A percentile compares a stretch with the other conserved stretches of the same genome.
phyloP scores from a whole-genome alignment of 169 alveolate species.

The Plasmodium vivax region DNA sequence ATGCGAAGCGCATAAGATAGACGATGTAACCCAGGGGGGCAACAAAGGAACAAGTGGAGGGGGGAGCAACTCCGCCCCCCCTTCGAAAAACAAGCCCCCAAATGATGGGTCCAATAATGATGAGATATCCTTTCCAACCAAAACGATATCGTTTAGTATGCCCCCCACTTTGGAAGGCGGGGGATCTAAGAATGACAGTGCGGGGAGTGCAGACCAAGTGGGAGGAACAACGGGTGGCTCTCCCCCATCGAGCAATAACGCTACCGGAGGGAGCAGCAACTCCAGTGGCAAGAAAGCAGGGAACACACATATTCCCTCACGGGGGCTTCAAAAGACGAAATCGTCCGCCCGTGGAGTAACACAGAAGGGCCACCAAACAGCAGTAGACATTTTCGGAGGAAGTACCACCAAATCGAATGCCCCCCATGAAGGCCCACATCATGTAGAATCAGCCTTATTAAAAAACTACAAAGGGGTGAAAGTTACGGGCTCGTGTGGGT shows the following conservation, averaged over 20 bases:
- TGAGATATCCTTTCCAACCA: background rate
- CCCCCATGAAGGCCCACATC: background rate
- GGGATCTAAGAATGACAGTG: background rate
- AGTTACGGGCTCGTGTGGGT: constrained; percentile 52
- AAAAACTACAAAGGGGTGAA: constrained; percentile 35
- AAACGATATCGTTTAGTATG: constrained; percentile 17
- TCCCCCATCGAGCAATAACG: background rate
- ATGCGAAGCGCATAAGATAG: background rate
- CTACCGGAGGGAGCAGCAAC: background rate
- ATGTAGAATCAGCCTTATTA: constrained; percentile 30
- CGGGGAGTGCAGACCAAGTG: background rate
- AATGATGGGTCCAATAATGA: background rate
- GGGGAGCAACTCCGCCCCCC: background rate
- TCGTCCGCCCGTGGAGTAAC: background rate
- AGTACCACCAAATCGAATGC: background rate
- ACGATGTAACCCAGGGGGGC: background rate
- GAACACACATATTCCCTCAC: background rate
- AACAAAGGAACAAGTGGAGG: background rate
- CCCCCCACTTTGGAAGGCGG: background rate
- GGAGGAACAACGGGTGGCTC: background rate
- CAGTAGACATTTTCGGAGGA: background rate
- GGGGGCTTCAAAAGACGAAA: background rate
- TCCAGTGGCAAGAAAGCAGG: background rate
- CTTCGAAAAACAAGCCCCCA: background rate
- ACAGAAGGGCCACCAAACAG: background rate